Evolutionary conservation across 371 early-diverging fungal species (phyloP), one percentile per base, ranked within the genome.

Genomic region (Lichtheimia corymbifera): DNA sequence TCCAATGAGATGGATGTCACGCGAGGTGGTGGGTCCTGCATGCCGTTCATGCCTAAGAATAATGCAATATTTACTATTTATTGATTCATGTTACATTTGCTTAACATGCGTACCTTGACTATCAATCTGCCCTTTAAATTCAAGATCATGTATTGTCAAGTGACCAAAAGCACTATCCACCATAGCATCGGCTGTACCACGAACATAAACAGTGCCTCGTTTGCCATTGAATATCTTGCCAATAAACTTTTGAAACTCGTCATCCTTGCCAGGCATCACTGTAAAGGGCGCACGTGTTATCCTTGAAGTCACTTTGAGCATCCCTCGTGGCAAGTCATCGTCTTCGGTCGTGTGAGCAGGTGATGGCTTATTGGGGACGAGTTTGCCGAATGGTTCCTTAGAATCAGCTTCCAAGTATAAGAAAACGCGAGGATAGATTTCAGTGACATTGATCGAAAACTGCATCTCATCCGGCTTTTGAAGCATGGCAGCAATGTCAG

Each of bases 381-480:
- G 62, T 14, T 56, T 63, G 2, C 75, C 79, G 63, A 81, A 81
- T 2, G 82, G 75, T 15, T 54, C 52, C 1, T 43, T 30, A 1
- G 77, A 76, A 55, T 76, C 54, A 1, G 45, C 13, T 0, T 70
- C 57, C 14, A 74, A 47, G 17, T 73, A 81, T 0, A 81, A 17
- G 47, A 62, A 78, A 2, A 81, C 79, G 12, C 44, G 40, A 0
- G 82, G 79, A 12, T 65, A 47, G 15, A 81, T 76, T 25, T 69
- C 54, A 4, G 63, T 68, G 1, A 81, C 75, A 52, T 81, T 70
- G 44, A 81, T 59, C 47, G 69, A 56, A 58, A 78, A 72, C 14
- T 73, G 66, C 77, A 81, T 78, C 55, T 76, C 79, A 2, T 65
- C 58, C 9, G 82, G 82, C 35, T 68, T 66, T 50, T 74, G 67